Evolutionary conservation across 306 rosid genomes (phyloP).

Genomic region (Geum urbanum): DNA sequence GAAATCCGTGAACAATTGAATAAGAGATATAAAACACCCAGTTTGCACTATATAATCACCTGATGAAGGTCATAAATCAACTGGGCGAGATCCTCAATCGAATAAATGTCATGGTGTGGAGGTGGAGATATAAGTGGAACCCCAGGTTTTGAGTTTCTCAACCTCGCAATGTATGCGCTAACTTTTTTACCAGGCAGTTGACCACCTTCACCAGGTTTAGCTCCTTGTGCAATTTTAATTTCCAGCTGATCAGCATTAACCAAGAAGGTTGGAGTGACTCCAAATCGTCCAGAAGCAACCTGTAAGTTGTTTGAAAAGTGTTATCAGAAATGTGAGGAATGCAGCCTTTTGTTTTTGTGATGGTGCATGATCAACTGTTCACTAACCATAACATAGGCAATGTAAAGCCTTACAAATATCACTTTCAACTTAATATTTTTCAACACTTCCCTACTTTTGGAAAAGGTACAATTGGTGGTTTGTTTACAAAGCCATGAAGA

Average conservation of each 20-base stretch:
- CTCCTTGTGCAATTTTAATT: slow-evolving; percentile 99
- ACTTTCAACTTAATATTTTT: slow-evolving; percentile 12
- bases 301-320: slow-evolving; percentile 29
- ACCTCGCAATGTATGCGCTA: slow-evolving; percentile 94
- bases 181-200: slow-evolving; percentile 99
- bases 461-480: background rate
- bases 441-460: background rate
- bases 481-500: background rate
- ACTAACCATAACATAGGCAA: background rate
- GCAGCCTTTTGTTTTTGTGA: background rate
- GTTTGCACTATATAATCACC: slow-evolving; percentile 47
- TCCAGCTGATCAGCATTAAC: slow-evolving; percentile 97
- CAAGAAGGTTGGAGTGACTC: slow-evolving; percentile 98
- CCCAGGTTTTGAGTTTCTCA: slow-evolving; percentile 98
- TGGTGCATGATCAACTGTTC: background rate
- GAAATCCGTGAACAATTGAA: slow-evolving; percentile 13
- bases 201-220: slow-evolving; percentile 99
- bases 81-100: slow-evolving; percentile 99
- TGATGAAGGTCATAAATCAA: slow-evolving; percentile 98
- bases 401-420: background rate
- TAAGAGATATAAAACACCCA: slow-evolving; percentile 17
- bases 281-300: slow-evolving; percentile 99
- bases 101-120: slow-evolving; percentile 97
- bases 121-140: slow-evolving; percentile 99
- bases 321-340: background rate